Conservation (phyloP, 495 filamentous ascomycete genomes). For the Hypoxylon fuscum region DNA sequence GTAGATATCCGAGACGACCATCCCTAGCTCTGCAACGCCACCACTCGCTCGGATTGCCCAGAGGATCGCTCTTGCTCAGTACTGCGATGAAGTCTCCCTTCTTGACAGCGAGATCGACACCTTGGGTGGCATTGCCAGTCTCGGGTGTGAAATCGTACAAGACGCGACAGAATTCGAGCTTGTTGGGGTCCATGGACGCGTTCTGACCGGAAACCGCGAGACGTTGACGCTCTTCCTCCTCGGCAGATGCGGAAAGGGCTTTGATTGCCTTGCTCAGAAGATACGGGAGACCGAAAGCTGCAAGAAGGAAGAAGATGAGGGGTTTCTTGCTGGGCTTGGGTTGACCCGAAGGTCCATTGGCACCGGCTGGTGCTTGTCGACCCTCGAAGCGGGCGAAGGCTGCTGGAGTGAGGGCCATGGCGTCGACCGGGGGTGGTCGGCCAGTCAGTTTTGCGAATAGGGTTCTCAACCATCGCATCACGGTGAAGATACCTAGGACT, state of each 20-base stretch:
- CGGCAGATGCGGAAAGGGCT: constrained; percentile 80
- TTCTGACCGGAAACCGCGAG: constrained; percentile 58
- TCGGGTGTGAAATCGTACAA: constrained; percentile 93
- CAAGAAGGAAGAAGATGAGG: constrained; percentile 92
- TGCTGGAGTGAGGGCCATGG: constrained; percentile 83
- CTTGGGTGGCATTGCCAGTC: constrained; percentile 66
- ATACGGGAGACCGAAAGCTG: constrained; percentile 94
- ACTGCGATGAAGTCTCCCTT: constrained; percentile 97
- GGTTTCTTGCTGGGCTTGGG: constrained; percentile 89
- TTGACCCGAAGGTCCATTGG: constrained; percentile 58
- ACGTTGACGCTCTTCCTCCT: constrained; percentile 76
- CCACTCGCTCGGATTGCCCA: constrained; percentile 93
- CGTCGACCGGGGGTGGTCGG: constrained; percentile 85
- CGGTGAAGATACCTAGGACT: constrained; percentile 91
- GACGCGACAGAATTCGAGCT: constrained; percentile 94
- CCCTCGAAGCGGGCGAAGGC: constrained; percentile 90
- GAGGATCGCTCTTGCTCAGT: constrained; percentile 88
- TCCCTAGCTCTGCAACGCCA: constrained; percentile 96
- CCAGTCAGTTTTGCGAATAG: constrained; percentile 94
- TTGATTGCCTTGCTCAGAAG: constrained; percentile 94
- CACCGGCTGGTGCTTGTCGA: constrained; percentile 48
- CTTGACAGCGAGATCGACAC: constrained; percentile 88
- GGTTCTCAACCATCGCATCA: constrained; percentile 93
- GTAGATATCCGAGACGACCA: constrained; percentile 89
- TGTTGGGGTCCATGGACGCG: constrained; percentile 77